phyloP scores from a whole-genome alignment of 2,329 filamentous ascomycete species.

The Acrocalymma vagum region DNA sequence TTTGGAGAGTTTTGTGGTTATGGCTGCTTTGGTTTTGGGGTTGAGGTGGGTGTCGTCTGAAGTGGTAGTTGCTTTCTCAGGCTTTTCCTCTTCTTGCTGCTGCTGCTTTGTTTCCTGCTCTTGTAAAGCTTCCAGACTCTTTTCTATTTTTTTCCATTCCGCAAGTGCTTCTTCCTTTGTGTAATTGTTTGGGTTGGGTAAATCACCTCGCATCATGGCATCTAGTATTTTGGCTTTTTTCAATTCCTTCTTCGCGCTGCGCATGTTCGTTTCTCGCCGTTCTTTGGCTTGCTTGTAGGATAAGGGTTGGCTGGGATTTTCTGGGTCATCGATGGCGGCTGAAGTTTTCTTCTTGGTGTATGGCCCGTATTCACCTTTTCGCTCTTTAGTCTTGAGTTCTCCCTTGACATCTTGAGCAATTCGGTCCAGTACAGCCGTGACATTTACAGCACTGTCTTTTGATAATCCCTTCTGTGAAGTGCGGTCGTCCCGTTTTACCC shows the following conservation, averaged over 20 bases:
- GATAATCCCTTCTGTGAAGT: slow-evolving; percentile 1
- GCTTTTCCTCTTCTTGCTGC: slow-evolving; percentile 1
- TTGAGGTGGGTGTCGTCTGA: slow-evolving; percentile 5
- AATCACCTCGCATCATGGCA: slow-evolving; percentile 18
- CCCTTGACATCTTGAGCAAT: slow-evolving; percentile 5
- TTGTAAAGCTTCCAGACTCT: slow-evolving; percentile 7
- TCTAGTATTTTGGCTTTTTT: slow-evolving; percentile 13
- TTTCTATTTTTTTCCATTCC: slow-evolving; percentile 9
- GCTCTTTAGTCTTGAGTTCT: slow-evolving; percentile 17
- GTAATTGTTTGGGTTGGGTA: slow-evolving; percentile 18
- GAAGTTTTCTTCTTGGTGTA: slow-evolving; percentile 4
- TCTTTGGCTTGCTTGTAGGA: slow-evolving; percentile 10
- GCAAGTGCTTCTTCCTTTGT: slow-evolving; percentile 16
- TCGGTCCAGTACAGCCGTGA: slow-evolving; percentile 3
- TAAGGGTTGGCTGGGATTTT: slow-evolving; percentile 4
- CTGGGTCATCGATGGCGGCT: slow-evolving; percentile 4
- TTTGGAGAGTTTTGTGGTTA: slow-evolving; percentile 36
- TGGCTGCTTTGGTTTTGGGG: slow-evolving; percentile 12
- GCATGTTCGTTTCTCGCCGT: slow-evolving; percentile 11
- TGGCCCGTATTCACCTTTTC: slow-evolving; percentile 10
- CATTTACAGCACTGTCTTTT: slow-evolving; percentile 3
- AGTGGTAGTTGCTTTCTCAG: slow-evolving; percentile 3
- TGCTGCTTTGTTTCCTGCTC: slow-evolving; percentile 16
- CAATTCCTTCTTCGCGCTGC: slow-evolving; percentile 15
- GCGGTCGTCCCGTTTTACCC: slow-evolving; percentile 20